Evolutionary conservation across 345 rosid genomes (phyloP), one percentile per base, ranked within the genome.

Genomic region (Populus davidiana): DNA sequence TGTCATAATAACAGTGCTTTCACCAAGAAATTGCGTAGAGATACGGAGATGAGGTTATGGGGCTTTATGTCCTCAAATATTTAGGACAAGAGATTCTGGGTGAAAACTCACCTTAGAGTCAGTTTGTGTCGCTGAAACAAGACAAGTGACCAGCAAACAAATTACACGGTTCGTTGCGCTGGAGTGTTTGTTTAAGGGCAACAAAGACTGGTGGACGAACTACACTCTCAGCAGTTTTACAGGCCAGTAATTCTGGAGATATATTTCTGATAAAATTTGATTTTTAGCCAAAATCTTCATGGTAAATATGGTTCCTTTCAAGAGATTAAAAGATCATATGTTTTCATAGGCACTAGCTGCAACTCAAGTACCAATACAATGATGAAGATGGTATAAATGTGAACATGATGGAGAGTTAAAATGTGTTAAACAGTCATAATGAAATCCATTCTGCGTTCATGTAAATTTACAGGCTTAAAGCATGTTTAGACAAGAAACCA

Each of bases 1-100:
- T 67, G 81, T 80, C 87, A 61, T 69, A n/a, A 50, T 76, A 33
- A 6, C 77, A 49, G 25, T 62, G 72, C 69, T 73, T 76, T 77
- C 81, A 75, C 66, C 64, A 20, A 74, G 66, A 29, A 36, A 47
- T 29, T 50, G 20, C 39, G 20, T 25, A 6, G 35, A 27, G 56
- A n/a, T 62, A n/a, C 64, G 21, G 8, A 59, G 78, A 38, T 76
- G 66, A 61, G 82, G 79, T 49, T 25, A 35, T 21, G 65, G 39
- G 7, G 39, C 25, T 44, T 74, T 21, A 72, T 72, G 67, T 56
- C 75, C 31, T 72, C 67, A 2, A 21, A 72, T 50, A n/a, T 72
- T 6, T 35, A 56, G 33, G n/a, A 35, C 7, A 0, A 21, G 5
- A 43, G 36, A 54, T 49, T 31, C 38, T 29, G 11, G 6, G 29